Evolutionary conservation across 2,329 filamentous ascomycete genomes (phyloP).

Genomic region (Endothia cerciana): DNA sequence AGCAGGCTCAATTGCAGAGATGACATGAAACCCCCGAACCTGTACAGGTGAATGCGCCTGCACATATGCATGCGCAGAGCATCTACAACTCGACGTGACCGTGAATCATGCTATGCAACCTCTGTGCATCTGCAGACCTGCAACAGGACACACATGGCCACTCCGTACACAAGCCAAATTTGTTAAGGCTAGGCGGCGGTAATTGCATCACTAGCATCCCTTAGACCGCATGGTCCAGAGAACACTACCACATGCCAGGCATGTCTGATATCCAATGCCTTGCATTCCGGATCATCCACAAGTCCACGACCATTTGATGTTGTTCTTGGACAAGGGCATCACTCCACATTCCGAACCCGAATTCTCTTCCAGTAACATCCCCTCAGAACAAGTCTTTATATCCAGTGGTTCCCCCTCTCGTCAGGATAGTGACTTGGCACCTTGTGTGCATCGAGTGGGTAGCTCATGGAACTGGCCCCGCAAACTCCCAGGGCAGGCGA

Average conservation of each 20-base stretch:
- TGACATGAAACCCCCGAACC: neutral
- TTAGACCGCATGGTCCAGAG: neutral
- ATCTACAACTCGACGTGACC: neutral
- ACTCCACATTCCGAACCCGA: neutral
- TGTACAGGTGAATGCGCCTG: no score
- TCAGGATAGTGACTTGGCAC: neutral
- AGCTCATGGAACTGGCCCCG: constrained; percentile 7
- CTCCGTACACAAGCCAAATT: neutral
- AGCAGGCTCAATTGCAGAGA: neutral
- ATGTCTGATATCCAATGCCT: neutral
- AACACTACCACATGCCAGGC: neutral
- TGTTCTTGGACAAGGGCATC: neutral
- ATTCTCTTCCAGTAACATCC: neutral
- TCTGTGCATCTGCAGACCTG: neutral
- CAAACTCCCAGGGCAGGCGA: constrained; percentile 9
- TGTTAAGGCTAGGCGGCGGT: neutral
- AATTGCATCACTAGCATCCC: neutral
- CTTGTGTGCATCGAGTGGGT: constrained; percentile 1
- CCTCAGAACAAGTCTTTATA: neutral
- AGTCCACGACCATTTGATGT: neutral
- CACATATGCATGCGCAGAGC: neutral
- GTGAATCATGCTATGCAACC: neutral
- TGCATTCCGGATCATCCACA: constrained; percentile 11
- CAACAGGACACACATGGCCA: neutral
- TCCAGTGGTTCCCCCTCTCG: neutral